phyloP scores from a whole-genome alignment of 768 basidiomycete genomes.

The Tulasnella sp. region DNA sequence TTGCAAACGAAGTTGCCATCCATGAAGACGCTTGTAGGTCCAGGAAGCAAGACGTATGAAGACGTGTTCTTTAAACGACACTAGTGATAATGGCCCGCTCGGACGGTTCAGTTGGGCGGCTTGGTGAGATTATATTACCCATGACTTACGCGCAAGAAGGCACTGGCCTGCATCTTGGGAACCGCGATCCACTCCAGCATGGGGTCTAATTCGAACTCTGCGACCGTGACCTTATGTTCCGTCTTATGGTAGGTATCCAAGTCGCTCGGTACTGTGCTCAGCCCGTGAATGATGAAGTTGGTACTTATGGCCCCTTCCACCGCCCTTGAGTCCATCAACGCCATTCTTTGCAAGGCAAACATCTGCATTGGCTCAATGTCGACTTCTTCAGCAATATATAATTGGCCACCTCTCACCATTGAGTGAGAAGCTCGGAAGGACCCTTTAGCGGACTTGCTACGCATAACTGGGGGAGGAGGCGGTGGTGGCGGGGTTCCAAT shows the following conservation, averaged over 20 bases:
- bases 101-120: not conserved
- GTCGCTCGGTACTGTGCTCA: slow-evolving; percentile 15
- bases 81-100: not conserved
- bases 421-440: not conserved
- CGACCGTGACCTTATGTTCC: slow-evolving; percentile 18
- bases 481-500: slow-evolving; percentile 1
- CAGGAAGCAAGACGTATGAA: slow-evolving; percentile 7
- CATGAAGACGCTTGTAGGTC: slow-evolving; percentile 17
- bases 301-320: slow-evolving; percentile 14
- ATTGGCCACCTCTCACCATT: not conserved
- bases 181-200: slow-evolving; percentile 19
- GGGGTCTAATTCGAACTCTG: slow-evolving; percentile 14
- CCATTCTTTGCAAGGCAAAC: not conserved
- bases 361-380: too few relatives aligned
- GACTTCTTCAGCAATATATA: not conserved
- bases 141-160: slow-evolving; percentile 14
- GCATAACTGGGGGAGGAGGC: not conserved
- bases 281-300: slow-evolving; percentile 17
- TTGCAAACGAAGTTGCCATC: slow-evolving; percentile 20
- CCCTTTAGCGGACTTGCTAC: not conserved
- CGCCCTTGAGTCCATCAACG: not conserved
- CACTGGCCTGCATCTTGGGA: slow-evolving; percentile 14
- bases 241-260: not conserved
- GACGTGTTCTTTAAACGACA: slow-evolving; percentile 18
- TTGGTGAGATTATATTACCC: too few relatives aligned